phyloP scores from a whole-genome alignment of 805 yeast species.

The Alloascoidea africana region DNA sequence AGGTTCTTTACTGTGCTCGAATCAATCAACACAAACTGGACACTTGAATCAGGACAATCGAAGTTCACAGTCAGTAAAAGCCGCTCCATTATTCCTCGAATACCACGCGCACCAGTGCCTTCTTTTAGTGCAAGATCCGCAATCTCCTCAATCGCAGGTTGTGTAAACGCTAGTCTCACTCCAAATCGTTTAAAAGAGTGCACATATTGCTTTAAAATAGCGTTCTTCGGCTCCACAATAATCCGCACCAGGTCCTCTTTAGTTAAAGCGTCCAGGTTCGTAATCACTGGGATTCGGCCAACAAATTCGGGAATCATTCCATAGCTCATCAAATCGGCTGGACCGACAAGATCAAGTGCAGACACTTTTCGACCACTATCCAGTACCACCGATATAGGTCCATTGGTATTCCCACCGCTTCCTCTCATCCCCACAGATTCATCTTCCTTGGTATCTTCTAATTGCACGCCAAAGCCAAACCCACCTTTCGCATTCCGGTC shows the following conservation, averaged over 20 bases:
- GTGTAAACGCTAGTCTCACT: constrained; percentile 32
- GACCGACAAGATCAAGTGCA: constrained; percentile 29
- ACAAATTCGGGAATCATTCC: constrained; percentile 47
- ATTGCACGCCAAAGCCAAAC: constrained; percentile 12
- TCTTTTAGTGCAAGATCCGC: constrained; percentile 32
- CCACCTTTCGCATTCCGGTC: constrained; percentile 20
- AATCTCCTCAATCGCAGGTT: constrained; percentile 29
- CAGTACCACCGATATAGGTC: constrained; percentile 21
- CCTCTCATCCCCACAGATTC: constrained; percentile 6
- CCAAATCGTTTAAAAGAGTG: constrained; percentile 38
- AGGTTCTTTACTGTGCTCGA: constrained; percentile 26
- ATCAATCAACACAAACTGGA: constrained; percentile 32
- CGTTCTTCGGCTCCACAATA: constrained; percentile 38
- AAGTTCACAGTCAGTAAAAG: constrained; percentile 34
- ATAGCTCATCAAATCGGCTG: constrained; percentile 33
- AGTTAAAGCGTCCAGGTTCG: constrained; percentile 31
- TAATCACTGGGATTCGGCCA: constrained; percentile 41
- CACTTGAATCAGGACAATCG: constrained; percentile 45
- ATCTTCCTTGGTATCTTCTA: constrained; percentile 5
- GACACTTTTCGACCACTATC: constrained; percentile 22
- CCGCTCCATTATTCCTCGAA: constrained; percentile 39
- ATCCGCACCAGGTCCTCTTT: constrained; percentile 31
- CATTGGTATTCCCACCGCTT: constrained; percentile 9
- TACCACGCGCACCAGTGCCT: constrained; percentile 49
- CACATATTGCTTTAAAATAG: constrained; percentile 35